Evolutionary conservation across 805 yeast genomes (phyloP).

Genomic region (Scheffersomyces amazonensis): DNA sequence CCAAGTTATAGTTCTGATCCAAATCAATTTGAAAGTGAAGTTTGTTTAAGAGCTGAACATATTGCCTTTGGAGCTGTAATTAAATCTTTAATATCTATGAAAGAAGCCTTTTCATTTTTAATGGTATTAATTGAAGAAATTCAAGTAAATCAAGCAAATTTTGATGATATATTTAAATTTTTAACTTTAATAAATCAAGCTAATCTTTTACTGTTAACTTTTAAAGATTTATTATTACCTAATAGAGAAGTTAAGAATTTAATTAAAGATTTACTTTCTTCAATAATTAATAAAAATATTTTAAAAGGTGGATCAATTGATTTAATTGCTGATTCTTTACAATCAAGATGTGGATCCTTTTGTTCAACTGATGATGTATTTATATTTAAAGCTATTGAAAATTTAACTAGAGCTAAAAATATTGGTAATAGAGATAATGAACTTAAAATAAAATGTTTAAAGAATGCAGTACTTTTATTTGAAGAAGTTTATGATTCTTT

Average conservation of each 20-base stretch:
- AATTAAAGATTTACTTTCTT: constrained; percentile 82
- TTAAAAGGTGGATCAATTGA: constrained; percentile 93
- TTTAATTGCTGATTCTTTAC: constrained; percentile 78
- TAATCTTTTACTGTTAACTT: constrained; percentile 63
- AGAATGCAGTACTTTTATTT: constrained; percentile 71
- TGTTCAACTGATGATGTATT: constrained; percentile 93
- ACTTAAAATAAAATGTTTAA: constrained; percentile 58
- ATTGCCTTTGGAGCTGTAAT: constrained; percentile 79
- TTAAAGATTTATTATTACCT: constrained; percentile 77
- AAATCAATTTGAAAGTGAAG: constrained; percentile 52
- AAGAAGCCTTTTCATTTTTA: constrained; percentile 87
- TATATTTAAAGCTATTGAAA: constrained; percentile 91
- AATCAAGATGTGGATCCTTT: constrained; percentile 91
- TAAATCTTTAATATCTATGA: constrained; percentile 70
- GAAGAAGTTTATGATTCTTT: constrained; percentile 78
- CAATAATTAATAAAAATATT: constrained; percentile 85
- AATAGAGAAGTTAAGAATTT: constrained; percentile 57
- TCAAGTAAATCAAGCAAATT: constrained; percentile 38
- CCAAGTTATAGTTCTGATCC: constrained; percentile 52
- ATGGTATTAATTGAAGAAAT: constrained; percentile 77
- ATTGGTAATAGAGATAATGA: constrained; percentile 72
- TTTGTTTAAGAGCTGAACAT: constrained; percentile 85
- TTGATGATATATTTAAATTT: constrained; percentile 67
- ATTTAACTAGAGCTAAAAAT: constrained; percentile 80
- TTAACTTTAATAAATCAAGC: constrained; percentile 66